Base-by-base conservation (phyloP, 345 rosid species). In the Noccaea caerulescens region DNA sequence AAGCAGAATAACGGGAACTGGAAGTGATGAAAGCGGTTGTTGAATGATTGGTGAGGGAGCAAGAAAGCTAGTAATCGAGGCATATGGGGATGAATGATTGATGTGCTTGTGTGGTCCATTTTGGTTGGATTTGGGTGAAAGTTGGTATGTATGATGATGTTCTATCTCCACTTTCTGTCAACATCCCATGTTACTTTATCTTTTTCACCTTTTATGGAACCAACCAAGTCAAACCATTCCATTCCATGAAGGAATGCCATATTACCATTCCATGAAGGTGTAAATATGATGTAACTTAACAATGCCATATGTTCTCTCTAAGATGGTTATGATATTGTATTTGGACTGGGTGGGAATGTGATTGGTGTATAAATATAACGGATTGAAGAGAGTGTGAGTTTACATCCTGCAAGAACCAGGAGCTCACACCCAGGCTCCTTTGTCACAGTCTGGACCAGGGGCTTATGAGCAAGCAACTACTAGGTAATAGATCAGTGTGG, bases 401-500 rank as follows among this genome's bases (percentile, higher is more conserved):
- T 8, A 42, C 45, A 30, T 51, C 34, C 47, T 58, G 76, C 47
- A 27, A 27, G 30, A 27, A 27, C 30, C 30, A 1, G 23, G 23
- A 1, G 23, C 23, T 20, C 23, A 20, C 23, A 20, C 23, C 23
- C 88, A 81, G 92, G 87, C 6, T 89, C 93, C 7, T 87, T 87
- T 73, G 93, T 91, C 96, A 91, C 60, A 81, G 87, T 64, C 84
- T 85, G 14, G 88, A 87, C 20, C 79, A 89, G 69, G 88, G 91
- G 77, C 95, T 91, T 70, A 90, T 89, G 76, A 82, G 83, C 73
- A 89, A 92, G 84, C 83, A 70, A 72, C 90, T 87, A 72, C 90
- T 87, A 78, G 96, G 97, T 72, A 88, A 86, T 44, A 80, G 97
- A 34, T 92, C 97, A 3, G 78, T 83, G 57, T 92, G 97, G 96